Percentiles rank a stretch among this genome's conserved stretches.
phyloP scores from a whole-genome alignment of 352 stramenopile species.

The Phytopythium oedochilum region DNA sequence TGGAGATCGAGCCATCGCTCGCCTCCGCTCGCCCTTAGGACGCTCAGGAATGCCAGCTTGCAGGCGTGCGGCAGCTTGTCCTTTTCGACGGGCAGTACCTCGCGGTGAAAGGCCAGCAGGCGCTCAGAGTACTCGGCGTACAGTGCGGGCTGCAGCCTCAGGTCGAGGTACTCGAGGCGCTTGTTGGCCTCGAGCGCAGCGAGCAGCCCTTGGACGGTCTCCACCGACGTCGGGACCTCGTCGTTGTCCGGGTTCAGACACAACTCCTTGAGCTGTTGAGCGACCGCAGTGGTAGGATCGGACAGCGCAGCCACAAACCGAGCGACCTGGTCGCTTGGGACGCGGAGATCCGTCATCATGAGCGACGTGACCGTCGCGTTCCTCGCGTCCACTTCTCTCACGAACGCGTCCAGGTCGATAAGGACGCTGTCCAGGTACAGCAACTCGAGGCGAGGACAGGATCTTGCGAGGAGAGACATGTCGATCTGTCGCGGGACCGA shows the following conservation, averaged over 20 bases:
- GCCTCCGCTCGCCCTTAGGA: constrained; percentile 8
- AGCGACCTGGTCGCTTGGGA: constrained; percentile 8
- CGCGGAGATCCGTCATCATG: constrained; percentile 7
- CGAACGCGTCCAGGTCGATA: constrained; percentile 17
- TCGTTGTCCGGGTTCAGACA: constrained; percentile 21
- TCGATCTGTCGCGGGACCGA: constrained; percentile 7
- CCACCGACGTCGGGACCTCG: constrained; percentile 14
- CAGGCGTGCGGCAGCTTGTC: constrained; percentile 16
- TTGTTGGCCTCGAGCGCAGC: constrained; percentile 18
- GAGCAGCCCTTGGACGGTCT: constrained; percentile 15
- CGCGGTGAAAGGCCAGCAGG: constrained; percentile 14
- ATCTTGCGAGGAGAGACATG: constrained; percentile 9
- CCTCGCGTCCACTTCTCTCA: background rate
- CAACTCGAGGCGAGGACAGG: constrained; percentile 16
- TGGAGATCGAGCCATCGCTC: constrained; percentile 14
- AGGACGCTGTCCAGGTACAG: constrained; percentile 21
- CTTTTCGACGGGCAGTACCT: constrained; percentile 22
- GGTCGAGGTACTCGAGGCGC: constrained; percentile 20
- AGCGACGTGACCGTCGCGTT: background rate
- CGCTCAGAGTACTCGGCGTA: constrained; percentile 17
- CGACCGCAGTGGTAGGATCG: constrained; percentile 10
- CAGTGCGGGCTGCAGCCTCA: constrained; percentile 12
- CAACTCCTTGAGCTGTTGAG: constrained; percentile 16
- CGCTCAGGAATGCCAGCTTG: constrained; percentile 22
- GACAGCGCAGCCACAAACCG: constrained; percentile 16